Evolutionary conservation across 352 stramenopile species (phyloP).

Genomic region (Chrysophaeum taylorii): DNA sequence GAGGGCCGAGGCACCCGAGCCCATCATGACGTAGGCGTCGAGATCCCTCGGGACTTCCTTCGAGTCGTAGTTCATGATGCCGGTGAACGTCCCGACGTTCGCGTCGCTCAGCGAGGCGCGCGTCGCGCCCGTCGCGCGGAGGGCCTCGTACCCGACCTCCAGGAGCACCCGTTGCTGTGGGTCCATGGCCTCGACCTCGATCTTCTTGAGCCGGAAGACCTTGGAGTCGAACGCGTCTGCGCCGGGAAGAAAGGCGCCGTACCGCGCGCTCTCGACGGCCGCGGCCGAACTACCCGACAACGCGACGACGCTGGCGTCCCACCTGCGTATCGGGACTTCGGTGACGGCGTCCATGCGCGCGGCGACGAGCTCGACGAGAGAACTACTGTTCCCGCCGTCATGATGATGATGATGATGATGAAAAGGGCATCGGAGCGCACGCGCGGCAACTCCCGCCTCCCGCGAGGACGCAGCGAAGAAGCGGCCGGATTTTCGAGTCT

Average conservation of each 20-base stretch:
- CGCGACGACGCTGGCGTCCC: background rate
- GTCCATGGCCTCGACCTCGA: background rate
- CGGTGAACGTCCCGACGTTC: background rate
- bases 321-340: background rate
- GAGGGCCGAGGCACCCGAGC: background rate
- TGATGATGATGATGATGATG: too few species aligned
- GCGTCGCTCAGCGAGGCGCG: too few species aligned
- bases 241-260: background rate
- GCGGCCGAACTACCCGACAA: too few species aligned
- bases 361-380: background rate
- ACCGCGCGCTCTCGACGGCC: background rate
- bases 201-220: background rate
- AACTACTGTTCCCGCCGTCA: too few species aligned
- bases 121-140: background rate
- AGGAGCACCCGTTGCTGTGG: background rate
- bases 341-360: background rate
- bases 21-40: background rate
- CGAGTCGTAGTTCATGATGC: background rate
- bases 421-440: background rate
- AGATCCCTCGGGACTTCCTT: background rate
- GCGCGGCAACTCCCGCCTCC: background rate
- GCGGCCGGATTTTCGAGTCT: too few species aligned
- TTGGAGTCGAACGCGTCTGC: background rate
- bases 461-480: too few species aligned
- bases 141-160: background rate